phyloP scores from a whole-genome alignment of 2,329 filamentous ascomycete species.

The Epichloe coenophiala region DNA sequence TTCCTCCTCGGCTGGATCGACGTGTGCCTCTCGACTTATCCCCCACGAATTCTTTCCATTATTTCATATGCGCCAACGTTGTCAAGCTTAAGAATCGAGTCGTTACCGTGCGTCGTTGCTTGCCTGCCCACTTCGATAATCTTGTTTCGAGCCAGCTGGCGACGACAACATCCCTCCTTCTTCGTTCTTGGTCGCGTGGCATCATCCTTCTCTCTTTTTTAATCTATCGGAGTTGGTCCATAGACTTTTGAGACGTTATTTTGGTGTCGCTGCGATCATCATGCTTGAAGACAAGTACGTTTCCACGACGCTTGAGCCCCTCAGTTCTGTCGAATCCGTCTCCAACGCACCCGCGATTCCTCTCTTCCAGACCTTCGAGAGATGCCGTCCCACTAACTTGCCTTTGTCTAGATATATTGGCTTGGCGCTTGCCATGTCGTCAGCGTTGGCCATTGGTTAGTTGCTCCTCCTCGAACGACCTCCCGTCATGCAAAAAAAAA shows the following conservation, averaged over 20 bases:
- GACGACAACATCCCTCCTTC: neutral
- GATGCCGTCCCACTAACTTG: neutral
- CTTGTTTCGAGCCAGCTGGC: neutral
- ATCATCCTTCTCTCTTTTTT: neutral
- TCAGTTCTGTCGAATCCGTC: neutral
- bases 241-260: neutral
- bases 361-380: too few species aligned
- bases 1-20: conserved; percentile 1
- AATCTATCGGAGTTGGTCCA: neutral
- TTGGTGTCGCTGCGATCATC: conserved; percentile 4
- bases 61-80: neutral
- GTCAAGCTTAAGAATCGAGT: neutral
- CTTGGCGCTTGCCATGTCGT: conserved; percentile 59
- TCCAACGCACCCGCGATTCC: neutral
- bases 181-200: neutral
- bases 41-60: neutral
- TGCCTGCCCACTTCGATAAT: neutral
- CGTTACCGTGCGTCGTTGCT: neutral
- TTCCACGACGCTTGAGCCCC: neutral
- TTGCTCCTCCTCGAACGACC: conserved; percentile 1
- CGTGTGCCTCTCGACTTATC: neutral
- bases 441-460: conserved; percentile 64
- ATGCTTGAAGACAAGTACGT: conserved; percentile 28
- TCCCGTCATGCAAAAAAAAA: neutral
- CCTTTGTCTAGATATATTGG: conserved; percentile 53